Base-by-base conservation (phyloP, 2,329 filamentous ascomycete species). In the Colletotrichum orbiculare region DNA sequence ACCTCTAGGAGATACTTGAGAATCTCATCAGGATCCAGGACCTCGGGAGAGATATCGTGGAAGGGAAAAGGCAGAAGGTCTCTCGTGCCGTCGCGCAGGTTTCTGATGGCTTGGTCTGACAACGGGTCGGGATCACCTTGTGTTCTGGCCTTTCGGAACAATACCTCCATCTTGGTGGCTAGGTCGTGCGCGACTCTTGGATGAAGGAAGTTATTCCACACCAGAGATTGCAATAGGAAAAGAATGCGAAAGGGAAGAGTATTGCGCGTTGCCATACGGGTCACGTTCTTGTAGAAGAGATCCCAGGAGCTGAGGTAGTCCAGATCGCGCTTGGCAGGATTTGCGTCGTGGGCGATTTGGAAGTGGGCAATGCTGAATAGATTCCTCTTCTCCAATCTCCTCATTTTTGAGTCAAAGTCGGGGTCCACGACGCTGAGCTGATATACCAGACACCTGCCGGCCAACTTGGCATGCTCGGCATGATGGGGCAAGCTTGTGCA, bases 161-260 rank as follows among this genome's bases (percentile, higher is more conserved):
- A 67, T 0, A 67, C 45, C 4, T 75, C 72, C 1, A 91, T 76
- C 0, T 76, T 71, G 1, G 88, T 73, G 6, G 92, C 71, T 1
- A 72, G 66, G 0, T 79, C 50, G 11, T 57, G 10, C 0, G 87
- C 85, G 1, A 77, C 84, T 0, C 71, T 69, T 0, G 91, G 90
- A 11, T 86, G 78, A 1, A 93, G 78, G 59, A 85, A 87, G 25
- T 85, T 87, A 68, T 91, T 91, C 70, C 83, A 81, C 0, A 88
- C 86, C 6, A 94, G 76, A 13, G 82, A 83, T 54, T 90, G 84
- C 6, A 92, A 77, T 69, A 91, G 89, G 70, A 88, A 91, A 6
- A 86, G 78, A 1, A 89, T 71, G 0, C 76, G 73, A 67, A 88
- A 92, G 6, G 85, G 77, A 61, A 87, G 62, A 4, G 76, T 60